phyloP scores from a whole-genome alignment of 345 rosid species.

The Kernera saxatilis region DNA sequence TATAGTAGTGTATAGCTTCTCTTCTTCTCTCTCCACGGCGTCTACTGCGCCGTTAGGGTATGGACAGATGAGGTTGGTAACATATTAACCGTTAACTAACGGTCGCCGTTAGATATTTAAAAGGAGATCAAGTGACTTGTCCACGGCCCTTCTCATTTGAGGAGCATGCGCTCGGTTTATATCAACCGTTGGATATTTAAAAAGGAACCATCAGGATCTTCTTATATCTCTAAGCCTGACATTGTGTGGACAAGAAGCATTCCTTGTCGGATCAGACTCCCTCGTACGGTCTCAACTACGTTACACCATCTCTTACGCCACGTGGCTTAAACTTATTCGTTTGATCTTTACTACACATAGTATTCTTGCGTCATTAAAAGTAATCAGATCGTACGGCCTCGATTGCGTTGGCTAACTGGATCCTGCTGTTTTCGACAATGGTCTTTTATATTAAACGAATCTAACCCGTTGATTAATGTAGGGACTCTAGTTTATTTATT shows the following conservation, averaged over 20 bases:
- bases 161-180: not conserved
- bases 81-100: not conserved
- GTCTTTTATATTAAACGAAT: not conserved
- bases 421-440: not conserved
- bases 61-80: not conserved
- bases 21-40: slow-evolving; percentile 18
- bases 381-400: not conserved
- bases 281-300: slow-evolving; percentile 3
- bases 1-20: not conserved
- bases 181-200: slow-evolving; percentile 2
- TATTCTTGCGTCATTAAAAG: not conserved
- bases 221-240: slow-evolving; percentile 31
- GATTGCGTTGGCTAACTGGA: not conserved
- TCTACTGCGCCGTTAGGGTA: slow-evolving; percentile 11
- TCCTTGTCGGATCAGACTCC: slow-evolving; percentile 29
- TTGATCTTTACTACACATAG: not conserved
- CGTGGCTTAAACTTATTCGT: not conserved
- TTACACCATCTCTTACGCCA: slow-evolving; percentile 1
- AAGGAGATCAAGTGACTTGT: not conserved
- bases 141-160: not conserved
- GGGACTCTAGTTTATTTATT: too few relatives aligned
- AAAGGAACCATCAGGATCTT: slow-evolving; percentile 17
- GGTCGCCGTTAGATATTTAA: not conserved
- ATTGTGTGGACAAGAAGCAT: slow-evolving; percentile 40
- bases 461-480: slow-evolving; percentile 10